These are phyloP conservation scores for Moesziomyces sp. DNA, from an alignment of 1,284 basidiomycete genomes.

Conservation along the genomic window DNA sequence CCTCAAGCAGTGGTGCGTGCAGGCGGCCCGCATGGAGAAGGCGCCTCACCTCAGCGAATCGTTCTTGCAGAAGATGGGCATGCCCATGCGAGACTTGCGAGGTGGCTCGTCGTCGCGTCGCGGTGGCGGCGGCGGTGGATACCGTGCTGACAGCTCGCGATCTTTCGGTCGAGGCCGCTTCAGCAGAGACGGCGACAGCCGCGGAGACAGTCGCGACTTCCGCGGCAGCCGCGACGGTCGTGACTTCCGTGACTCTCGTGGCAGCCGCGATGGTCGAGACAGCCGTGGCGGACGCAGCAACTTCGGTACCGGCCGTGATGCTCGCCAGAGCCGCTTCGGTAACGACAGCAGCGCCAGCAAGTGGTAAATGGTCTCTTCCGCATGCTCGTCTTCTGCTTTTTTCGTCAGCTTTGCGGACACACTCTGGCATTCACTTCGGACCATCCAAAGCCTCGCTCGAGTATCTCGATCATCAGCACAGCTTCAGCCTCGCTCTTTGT, in stretches of 20 bases:
- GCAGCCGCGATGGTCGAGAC: conserved; percentile 14
- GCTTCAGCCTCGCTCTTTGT: neutral
- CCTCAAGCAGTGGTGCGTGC: conserved; percentile 47
- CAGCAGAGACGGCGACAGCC: conserved; percentile 21
- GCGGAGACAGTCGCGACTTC: no score
- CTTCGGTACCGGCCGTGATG: conserved; percentile 33
- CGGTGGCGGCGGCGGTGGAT: conserved; percentile 7
- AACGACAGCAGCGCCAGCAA: conserved; percentile 33
- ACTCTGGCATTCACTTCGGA: no score
- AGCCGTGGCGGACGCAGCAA: conserved; percentile 20
- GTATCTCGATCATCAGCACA: no score
- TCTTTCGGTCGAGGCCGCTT: conserved; percentile 42
- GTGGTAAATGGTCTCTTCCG: conserved; percentile 13
- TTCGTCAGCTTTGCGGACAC: no score
- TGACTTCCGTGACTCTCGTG: neutral
- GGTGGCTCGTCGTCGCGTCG: conserved; percentile 8
- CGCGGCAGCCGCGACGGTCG: conserved; percentile 14
- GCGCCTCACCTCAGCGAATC: conserved; percentile 41
- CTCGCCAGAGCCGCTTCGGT: conserved; percentile 34
- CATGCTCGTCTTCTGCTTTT: no score
- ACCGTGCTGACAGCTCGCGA: conserved; percentile 13
- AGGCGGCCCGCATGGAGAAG: conserved; percentile 29
- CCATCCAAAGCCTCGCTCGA: no score
- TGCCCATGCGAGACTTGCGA: conserved; percentile 12
- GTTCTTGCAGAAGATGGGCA: conserved; percentile 46